A percentile compares a stretch with the other conserved stretches of the same genome.
Conservation (phyloP, 345 rosid species). For the Aquilaria sinensis region DNA sequence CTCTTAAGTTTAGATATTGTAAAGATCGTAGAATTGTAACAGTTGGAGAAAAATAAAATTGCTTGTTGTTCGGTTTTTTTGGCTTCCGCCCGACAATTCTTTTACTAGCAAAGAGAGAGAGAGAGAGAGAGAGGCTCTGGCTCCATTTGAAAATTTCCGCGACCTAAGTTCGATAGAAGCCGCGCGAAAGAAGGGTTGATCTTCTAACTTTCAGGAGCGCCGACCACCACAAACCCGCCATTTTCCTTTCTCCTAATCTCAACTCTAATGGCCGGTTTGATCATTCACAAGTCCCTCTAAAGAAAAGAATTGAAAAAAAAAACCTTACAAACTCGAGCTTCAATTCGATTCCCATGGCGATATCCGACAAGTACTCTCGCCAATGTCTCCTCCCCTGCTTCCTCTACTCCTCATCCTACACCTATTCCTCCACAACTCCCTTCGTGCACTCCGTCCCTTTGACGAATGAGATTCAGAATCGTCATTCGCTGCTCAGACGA, state of each 20-base stretch:
- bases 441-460: constrained; percentile 22
- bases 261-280: not conserved
- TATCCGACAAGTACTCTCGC: constrained; percentile 24
- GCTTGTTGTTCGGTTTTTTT: too few species aligned
- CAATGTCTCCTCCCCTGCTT: constrained; percentile 63
- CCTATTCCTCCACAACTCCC: constrained; percentile 12
- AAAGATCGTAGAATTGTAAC: too few species aligned
- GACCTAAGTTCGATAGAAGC: not conserved
- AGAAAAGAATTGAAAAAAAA: not conserved
- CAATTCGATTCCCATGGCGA: constrained; percentile 29
- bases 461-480: constrained; percentile 15
- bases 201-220: constrained; percentile 10
- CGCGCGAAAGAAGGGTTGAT: constrained; percentile 10
- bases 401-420: constrained; percentile 49
- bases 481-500: constrained; percentile 6
- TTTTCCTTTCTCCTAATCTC: constrained; percentile 13
- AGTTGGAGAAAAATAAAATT: too few species aligned
- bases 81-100: too few species aligned
- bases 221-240: constrained; percentile 10
- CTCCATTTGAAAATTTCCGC: not conserved
- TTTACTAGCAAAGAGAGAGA: too few species aligned
- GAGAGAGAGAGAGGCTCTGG: too few species aligned
- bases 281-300: not conserved
- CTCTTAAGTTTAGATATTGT: too few species aligned
- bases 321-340: not conserved